These are phyloP conservation scores for Saccharum hybrid DNA, from an alignment of 202 grass and related monocot genomes.

Conservation along the genomic window DNA sequence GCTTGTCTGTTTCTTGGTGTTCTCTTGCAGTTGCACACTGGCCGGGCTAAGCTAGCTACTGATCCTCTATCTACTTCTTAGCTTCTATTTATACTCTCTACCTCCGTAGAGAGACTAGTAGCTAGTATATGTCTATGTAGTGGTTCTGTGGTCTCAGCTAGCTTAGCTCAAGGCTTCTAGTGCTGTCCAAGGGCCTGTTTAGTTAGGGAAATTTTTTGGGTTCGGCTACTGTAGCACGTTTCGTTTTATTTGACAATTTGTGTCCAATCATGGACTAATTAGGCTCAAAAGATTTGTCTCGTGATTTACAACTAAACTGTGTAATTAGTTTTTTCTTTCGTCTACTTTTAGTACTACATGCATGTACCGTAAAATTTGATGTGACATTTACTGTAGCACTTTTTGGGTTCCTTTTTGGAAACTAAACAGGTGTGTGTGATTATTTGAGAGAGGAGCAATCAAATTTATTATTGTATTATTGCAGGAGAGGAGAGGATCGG, in stretches of 20 bases:
- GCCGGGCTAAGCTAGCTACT: background rate
- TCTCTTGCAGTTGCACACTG: background rate
- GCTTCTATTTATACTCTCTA: background rate
- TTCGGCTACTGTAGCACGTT: too few species aligned
- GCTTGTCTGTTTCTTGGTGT: conserved; percentile 29
- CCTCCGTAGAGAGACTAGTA: background rate
- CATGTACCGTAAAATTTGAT: too few species aligned
- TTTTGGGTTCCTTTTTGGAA: too few species aligned
- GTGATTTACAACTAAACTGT: too few species aligned
- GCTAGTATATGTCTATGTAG: background rate
- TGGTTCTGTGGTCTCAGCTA: conserved; percentile 38
- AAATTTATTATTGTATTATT: conserved; percentile 11
- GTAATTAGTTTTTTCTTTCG: too few species aligned
- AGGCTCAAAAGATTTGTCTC: too few species aligned
- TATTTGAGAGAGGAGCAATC: background rate
- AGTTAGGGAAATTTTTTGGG: too few species aligned
- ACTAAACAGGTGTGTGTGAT: background rate
- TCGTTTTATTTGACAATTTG: too few species aligned
- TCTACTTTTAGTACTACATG: too few species aligned
- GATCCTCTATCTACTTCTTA: background rate
- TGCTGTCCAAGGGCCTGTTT: background rate
- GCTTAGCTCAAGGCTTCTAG: conserved; percentile 30
- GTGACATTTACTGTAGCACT: too few species aligned
- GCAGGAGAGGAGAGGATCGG: background rate
- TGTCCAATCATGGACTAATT: too few species aligned